These are phyloP conservation scores for Citrullus amarus DNA, from an alignment of 306 rosid species.

Conservation along the genomic window DNA sequence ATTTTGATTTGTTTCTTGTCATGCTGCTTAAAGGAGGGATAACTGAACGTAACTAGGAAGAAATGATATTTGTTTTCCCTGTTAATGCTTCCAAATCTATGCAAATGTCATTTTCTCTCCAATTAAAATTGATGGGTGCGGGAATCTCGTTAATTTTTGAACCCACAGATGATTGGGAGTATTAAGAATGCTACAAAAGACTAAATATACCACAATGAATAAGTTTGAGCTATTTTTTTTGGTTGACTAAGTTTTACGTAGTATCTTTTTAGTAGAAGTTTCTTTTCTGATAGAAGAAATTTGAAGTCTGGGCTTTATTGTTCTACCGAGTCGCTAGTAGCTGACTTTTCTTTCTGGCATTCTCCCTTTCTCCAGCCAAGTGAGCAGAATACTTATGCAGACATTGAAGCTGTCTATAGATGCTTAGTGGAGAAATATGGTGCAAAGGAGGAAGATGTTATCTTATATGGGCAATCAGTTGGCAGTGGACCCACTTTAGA, in stretches of 20 bases:
- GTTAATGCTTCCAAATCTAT: not conserved
- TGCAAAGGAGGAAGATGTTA: slow-evolving; percentile 78
- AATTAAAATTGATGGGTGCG: not conserved
- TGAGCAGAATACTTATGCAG: slow-evolving; percentile 93
- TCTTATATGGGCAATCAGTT: slow-evolving; percentile 90
- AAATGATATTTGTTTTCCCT: not conserved
- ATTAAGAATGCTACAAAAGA: not conserved
- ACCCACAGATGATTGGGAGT: not conserved
- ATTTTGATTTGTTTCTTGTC: not conserved
- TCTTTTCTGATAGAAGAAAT: not conserved
- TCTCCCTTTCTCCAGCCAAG: slow-evolving; percentile 48
- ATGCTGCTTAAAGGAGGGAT: not conserved
- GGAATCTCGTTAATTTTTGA: not conserved
- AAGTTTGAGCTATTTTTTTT: not conserved
- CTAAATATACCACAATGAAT: not conserved
- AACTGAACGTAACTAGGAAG: not conserved
- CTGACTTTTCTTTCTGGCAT: slow-evolving; percentile 2
- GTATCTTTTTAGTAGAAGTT: not conserved
- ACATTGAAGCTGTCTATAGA: slow-evolving; percentile 81
- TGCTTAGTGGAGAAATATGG: slow-evolving; percentile 79
- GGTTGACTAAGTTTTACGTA: not conserved
- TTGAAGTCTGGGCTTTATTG: not conserved
- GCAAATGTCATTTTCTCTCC: not conserved
- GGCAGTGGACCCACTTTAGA: slow-evolving; percentile 95
- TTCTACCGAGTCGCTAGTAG: not conserved